Conservation (phyloP, 2,329 filamentous ascomycete genomes). For the Ophiostoma australiae region DNA sequence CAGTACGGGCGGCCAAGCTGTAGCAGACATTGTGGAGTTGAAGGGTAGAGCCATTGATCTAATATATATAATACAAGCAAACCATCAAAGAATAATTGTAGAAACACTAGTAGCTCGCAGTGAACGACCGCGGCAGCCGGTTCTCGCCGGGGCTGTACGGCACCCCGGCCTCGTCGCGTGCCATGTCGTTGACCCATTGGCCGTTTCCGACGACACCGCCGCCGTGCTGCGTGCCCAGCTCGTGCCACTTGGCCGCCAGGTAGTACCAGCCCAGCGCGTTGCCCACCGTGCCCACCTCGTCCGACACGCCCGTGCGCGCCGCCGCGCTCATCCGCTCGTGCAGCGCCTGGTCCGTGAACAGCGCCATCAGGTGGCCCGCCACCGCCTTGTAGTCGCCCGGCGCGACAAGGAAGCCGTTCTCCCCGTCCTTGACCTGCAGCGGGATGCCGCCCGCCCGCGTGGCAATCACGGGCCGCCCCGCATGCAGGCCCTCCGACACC, state of each 20-base stretch:
- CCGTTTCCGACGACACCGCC: slow-evolving; percentile 51
- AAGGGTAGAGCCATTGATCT: background rate
- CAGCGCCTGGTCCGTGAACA: slow-evolving; percentile 61
- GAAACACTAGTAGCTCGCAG: slow-evolving; percentile 29
- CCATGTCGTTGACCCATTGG: slow-evolving; percentile 70
- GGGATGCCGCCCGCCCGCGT: slow-evolving; percentile 74
- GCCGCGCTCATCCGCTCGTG: slow-evolving; percentile 63
- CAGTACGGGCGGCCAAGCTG: slow-evolving; percentile 22
- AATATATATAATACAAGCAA: background rate
- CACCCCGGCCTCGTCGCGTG: slow-evolving; percentile 57
- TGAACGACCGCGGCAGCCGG: slow-evolving; percentile 50
- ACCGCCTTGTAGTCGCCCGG: slow-evolving; percentile 66
- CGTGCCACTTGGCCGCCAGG: slow-evolving; percentile 62
- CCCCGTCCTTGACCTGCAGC: slow-evolving; percentile 65
- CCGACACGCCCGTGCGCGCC: slow-evolving; percentile 63
- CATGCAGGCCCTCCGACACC: slow-evolving; percentile 76
- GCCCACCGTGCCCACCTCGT: slow-evolving; percentile 76
- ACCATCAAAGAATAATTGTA: background rate
- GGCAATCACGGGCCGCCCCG: slow-evolving; percentile 72
- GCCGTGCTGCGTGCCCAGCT: slow-evolving; percentile 46
- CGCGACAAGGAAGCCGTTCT: slow-evolving; percentile 70
- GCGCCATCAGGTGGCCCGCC: slow-evolving; percentile 58
- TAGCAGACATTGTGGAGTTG: background rate
- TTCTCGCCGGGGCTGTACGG: slow-evolving; percentile 57
- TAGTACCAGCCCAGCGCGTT: slow-evolving; percentile 75